phyloP scores from a whole-genome alignment of 2,329 filamentous ascomycete genomes.

The Alternaria sp. region DNA sequence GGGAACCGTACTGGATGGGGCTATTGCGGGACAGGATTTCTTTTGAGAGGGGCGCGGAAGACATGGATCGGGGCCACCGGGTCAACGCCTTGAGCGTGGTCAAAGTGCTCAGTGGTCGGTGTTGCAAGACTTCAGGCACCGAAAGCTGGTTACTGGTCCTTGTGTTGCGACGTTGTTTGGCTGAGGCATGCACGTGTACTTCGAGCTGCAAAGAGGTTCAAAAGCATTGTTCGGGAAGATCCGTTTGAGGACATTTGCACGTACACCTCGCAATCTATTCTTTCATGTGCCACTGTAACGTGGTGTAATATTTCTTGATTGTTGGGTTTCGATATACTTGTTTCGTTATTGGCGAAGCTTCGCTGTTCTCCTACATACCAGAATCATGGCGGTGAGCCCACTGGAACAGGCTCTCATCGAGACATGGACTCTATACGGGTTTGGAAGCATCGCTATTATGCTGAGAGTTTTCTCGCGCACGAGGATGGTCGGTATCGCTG shows the following conservation, averaged over 20 bases:
- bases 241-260: background rate
- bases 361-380: background rate
- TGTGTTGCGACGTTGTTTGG: background rate
- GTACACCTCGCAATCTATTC: background rate
- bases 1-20: background rate
- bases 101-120: background rate
- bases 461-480: conserved; percentile 38
- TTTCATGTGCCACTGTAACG: background rate
- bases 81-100: background rate
- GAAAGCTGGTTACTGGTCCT: background rate
- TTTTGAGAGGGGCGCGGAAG: background rate
- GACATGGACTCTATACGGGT: conserved; percentile 51
- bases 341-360: background rate
- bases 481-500: conserved; percentile 44
- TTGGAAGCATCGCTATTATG: conserved; percentile 37
- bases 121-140: background rate
- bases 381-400: conserved; percentile 15
- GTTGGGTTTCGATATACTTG: background rate
- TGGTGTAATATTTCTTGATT: background rate
- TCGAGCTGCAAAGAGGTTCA: background rate
- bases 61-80: background rate
- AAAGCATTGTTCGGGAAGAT: background rate
- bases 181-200: background rate
- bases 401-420: conserved; percentile 27
- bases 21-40: background rate